Base-by-base conservation (phyloP, 306 rosid genomes). In the Acmispon strigosus region DNA sequence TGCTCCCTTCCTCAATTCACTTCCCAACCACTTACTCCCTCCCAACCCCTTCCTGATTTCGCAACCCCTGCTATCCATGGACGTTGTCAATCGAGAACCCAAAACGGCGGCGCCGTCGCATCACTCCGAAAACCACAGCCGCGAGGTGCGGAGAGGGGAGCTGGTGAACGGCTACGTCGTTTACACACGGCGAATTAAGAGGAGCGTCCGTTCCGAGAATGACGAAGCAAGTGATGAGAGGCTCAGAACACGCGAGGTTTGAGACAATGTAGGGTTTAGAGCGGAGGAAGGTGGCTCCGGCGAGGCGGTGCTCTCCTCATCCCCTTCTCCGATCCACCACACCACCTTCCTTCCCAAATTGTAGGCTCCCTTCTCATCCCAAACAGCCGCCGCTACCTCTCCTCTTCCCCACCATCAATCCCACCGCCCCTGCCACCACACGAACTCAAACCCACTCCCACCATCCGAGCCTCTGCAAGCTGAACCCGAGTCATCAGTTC, bases 131-230 rank as follows among this genome's bases (percentile, higher is more conserved):
- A 16, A n/a, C 29, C 41, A 32, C 20, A 8, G 17, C 19, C 4
- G 13, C 76, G 58, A 44, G 20, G 9, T 15, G 36, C 43, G 29
- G 37, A 61, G 62, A 22, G 44, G 36, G 3, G 36, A 74, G 13
- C 13, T 64, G 11, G 90, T 91, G 45, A 81, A 91, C 50, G 99
- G 97, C 49, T 78, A 76, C 74, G 64, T 94, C 76, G 99, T 94
- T 32, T 94, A 94, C 67, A 79, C 96, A 7, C 88, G 98, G 14
- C 86, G 50, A 14, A 82, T 53, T 4, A 88, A 84, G 78, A 81
- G 66, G 80, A n/a, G 72, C 16, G 62, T 69, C 56, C 72, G 39
- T 80, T 72, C 76, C 13, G 78, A 76, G 11, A 83, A 71, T 32
- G 84, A 29, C 17, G 20, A 53, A 14, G 20, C 36, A 8, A 74